Evolutionary conservation across 306 rosid species (phyloP), one percentile per base, ranked within the genome.

Genomic region (Phaseolus lunatus): DNA sequence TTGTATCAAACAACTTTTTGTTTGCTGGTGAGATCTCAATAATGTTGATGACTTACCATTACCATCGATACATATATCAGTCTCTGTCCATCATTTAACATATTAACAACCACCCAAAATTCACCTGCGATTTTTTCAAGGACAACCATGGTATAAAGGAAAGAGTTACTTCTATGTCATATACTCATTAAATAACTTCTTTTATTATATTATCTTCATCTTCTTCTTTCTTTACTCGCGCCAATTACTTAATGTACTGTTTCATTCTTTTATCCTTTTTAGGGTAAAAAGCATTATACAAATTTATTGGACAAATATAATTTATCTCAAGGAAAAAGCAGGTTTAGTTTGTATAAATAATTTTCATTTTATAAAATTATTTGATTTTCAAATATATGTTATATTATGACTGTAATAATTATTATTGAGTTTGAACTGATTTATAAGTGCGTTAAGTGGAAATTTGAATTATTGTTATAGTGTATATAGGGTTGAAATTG

Each of bases 11-110:
- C 83, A 66, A 79, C 63, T 27, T 41, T n/a, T 73, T 33, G 23
- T 3, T 57, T 58, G 78, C 81, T 27, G 81, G 77, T 75, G 70
- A 54, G 81, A 62, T 53, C 64, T 84, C 64, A 72, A 83, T 80
- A 61, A 52, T 27, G 29, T 54, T 22, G 3, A 20, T 20, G 16
- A 10, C 10, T 11, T 22, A 63, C 37, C 7, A 59, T 11, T 22
- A 63, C 37, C 7, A 59, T 18, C 2, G 29, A 4, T 29, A 31
- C 0, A 59, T 9, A 16, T 1, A 62, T 67, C 22, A 14, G 18
- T 7, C 22, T 58, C 72, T 67, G 67, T 18, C 56, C 15, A 33
- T 73, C 15, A 69, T 43, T 68, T 45, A 72, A 81, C 81, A 39
- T 43, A 50, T 57, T 72, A 50, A 73, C 35, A 59, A 18, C 58